Evolutionary conservation across 352 stramenopile species (phyloP), one percentile per base, ranked within the genome.

Genomic region (Globisporangium emineosum): DNA sequence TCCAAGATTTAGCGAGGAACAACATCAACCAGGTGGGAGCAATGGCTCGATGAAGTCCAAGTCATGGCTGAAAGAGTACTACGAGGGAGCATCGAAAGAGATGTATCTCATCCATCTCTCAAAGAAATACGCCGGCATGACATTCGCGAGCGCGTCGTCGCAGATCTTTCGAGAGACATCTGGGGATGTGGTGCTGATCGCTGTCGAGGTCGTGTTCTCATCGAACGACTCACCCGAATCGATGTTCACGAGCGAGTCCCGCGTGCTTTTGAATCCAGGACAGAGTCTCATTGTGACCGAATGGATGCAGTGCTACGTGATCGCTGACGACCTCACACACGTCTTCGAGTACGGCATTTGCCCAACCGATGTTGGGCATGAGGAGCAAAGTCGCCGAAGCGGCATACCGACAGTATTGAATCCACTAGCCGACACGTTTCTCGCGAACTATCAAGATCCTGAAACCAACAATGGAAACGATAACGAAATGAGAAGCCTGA

Each of bases 271-370:
- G 27, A 95, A 88, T 59, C 87, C 87, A 8, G 87, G 87, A 1
- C 64, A 74, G 27, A 92, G 83, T 65, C 72, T 95, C 21, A 76
- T 90, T 56, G 78, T 93, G 75, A 79, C 75, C 1, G 81, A 91
- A 61, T 87, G 79, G 77, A 91, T 89, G 67, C 79, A 90, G 65
- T 92, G 82, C 51, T 95, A 93, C 66, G 88, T 91, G n/a, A 88
- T 95, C 30, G 87, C 87, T 2, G 87, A 95, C 54, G 87, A 95
- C 40, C 69, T 91, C 21, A 79, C 75, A 9, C 78, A 88, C 43
- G 79, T 93, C 3, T 80, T 84, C 25, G 69, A 85, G 35, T 76
- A 81, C 47, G 75, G 75, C 5, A 81, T 92, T 60, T 90, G 81
- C 45, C 60, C 71, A 0, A 75, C 83, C 6, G 74, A 86, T 57